Conservation (phyloP, 768 basidiomycete species). For the Psilocybe azurescens region DNA sequence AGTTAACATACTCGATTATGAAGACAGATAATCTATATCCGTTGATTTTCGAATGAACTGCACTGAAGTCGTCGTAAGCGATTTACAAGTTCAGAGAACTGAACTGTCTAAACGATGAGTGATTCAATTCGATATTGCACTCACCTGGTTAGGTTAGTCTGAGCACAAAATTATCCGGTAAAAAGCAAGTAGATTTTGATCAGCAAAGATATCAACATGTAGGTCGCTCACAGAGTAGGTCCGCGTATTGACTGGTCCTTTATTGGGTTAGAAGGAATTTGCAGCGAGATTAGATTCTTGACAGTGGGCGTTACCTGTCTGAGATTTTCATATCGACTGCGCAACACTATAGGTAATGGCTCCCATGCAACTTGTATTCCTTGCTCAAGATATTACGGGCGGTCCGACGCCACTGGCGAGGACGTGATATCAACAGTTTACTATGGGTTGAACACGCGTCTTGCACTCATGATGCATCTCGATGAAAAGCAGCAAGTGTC, state of each 20-base stretch:
- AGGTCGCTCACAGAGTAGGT: background rate
- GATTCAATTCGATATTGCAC: background rate
- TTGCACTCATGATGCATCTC: background rate
- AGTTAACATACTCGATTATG: too few species aligned
- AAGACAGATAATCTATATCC: too few species aligned
- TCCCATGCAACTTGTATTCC: background rate
- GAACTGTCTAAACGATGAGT: too few species aligned
- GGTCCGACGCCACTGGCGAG: slow-evolving; percentile 4
- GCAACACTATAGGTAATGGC: background rate
- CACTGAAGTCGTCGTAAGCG: too few species aligned
- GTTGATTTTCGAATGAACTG: too few species aligned
- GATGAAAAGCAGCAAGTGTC: background rate
- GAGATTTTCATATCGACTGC: background rate
- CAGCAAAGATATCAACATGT: background rate
- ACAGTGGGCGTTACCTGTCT: slow-evolving; percentile 1
- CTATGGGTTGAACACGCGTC: background rate
- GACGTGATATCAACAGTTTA: background rate
- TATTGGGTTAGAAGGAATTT: background rate
- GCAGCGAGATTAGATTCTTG: background rate
- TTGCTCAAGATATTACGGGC: background rate
- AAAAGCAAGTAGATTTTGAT: background rate
- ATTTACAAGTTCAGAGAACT: too few species aligned
- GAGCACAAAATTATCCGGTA: background rate
- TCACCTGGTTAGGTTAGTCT: background rate
- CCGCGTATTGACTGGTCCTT: background rate